A percentile compares a stretch with the other conserved stretches of the same genome.
These are phyloP conservation scores for Fusarium sp. DNA, from an alignment of 2,329 filamentous ascomycete species.

Conservation along the genomic window DNA sequence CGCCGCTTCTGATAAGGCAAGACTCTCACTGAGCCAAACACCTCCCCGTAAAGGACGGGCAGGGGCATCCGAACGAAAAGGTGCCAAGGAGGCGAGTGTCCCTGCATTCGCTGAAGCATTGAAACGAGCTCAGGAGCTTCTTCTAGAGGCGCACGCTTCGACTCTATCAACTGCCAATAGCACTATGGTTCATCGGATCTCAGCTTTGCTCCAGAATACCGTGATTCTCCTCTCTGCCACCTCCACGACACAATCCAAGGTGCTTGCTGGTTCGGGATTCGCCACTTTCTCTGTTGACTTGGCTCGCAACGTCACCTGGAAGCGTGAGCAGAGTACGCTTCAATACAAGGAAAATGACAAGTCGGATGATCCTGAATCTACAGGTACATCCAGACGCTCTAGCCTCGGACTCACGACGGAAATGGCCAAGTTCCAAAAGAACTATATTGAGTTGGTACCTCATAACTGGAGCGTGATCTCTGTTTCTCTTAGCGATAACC, in stretches of 20 bases:
- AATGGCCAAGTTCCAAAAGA: conserved; percentile 76
- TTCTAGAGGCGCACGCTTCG: conserved; percentile 72
- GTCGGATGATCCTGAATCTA: conserved; percentile 5
- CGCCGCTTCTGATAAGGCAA: conserved; percentile 57
- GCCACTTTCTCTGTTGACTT: conserved; percentile 76
- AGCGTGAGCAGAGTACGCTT: conserved; percentile 71
- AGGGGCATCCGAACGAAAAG: conserved; percentile 43
- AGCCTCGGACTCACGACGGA: conserved; percentile 64
- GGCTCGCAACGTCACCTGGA: conserved; percentile 76
- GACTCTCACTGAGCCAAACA: conserved; percentile 53
- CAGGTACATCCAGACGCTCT: conserved; percentile 50
- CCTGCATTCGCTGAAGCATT: conserved; percentile 70
- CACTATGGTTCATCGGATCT: conserved; percentile 72
- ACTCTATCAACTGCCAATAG: conserved; percentile 67
- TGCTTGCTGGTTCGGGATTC: conserved; percentile 65
- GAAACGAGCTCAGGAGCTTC: conserved; percentile 73
- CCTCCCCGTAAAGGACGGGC: conserved; percentile 52
- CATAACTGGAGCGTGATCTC: conserved; percentile 87
- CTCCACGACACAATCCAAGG: conserved; percentile 60
- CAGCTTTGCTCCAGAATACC: conserved; percentile 73
- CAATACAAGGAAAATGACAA: conserved; percentile 53
- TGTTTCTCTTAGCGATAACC: conserved; percentile 83
- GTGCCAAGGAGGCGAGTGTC: conserved; percentile 48
- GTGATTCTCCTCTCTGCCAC: conserved; percentile 75
- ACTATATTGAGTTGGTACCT: conserved; percentile 89